phyloP scores from a whole-genome alignment of 176 grass and related monocot species.

The sorghum (Sorghum bicolor) region DNA sequence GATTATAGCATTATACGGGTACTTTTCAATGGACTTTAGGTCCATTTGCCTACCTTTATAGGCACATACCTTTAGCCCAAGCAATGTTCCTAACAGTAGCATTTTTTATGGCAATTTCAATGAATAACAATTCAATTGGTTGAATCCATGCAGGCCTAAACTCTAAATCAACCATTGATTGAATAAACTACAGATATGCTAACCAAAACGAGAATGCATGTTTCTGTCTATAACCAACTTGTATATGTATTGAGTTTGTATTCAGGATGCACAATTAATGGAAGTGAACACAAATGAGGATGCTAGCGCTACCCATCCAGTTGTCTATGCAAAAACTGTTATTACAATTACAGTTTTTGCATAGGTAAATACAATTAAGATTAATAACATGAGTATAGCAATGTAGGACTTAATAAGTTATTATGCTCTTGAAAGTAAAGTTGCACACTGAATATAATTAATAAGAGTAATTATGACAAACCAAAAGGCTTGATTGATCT shows the following conservation, averaged over 20 bases:
- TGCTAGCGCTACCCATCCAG: neutral
- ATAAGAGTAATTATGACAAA: slow-evolving; percentile 30
- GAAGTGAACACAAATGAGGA: neutral
- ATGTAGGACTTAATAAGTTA: slow-evolving; percentile 5
- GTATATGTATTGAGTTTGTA: neutral
- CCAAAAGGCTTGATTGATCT: slow-evolving; percentile 68
- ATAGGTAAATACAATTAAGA: slow-evolving; percentile 14
- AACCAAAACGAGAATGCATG: neutral
- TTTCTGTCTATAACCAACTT: neutral
- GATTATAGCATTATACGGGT: neutral
- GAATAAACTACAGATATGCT: neutral
- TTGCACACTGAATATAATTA: neutral
- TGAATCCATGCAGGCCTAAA: neutral
- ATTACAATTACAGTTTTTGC: neutral
- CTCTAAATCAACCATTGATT: neutral
- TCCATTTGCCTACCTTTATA: neutral
- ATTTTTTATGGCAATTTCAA: neutral
- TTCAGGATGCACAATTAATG: slow-evolving; percentile 4
- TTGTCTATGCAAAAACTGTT: neutral
- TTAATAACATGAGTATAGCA: neutral
- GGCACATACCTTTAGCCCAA: neutral
- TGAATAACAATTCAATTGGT: slow-evolving; percentile 6
- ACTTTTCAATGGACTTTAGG: neutral
- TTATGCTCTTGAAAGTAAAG: slow-evolving; percentile 20
- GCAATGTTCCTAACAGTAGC: neutral